Conservation (phyloP, 257 asterid genomes). For the Datura wrightii region DNA sequence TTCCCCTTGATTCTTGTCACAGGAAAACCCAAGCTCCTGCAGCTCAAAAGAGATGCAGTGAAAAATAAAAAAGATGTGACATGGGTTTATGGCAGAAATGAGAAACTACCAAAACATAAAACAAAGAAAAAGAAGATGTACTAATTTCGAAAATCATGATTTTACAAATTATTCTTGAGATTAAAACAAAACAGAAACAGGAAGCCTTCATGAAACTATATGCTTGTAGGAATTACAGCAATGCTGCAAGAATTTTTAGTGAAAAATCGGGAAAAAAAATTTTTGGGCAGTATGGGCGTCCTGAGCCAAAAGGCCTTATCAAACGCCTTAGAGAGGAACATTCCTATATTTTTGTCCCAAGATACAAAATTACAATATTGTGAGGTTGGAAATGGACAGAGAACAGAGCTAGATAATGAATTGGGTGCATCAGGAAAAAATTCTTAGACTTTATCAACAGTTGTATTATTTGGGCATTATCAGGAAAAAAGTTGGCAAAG, state of each 20-base stretch:
- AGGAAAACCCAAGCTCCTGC: conserved; percentile 96
- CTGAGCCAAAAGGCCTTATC: conserved; percentile 10
- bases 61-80: conserved; percentile 18
- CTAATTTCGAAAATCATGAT: neutral
- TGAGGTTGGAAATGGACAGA: conserved; percentile 3
- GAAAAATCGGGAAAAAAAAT: neutral
- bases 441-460: conserved; percentile 19
- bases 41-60: conserved; percentile 37
- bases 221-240: conserved; percentile 11
- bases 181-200: neutral
- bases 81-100: conserved; percentile 23
- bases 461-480: neutral
- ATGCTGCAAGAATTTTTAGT: neutral
- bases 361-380: neutral
- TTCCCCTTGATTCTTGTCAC: conserved; percentile 93
- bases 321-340: neutral
- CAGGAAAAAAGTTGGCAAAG: neutral
- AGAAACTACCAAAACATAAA: conserved; percentile 8
- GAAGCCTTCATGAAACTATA: conserved; percentile 6
- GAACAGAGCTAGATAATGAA: conserved; percentile 6
- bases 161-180: neutral
- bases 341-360: neutral
- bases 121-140: neutral
- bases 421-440: neutral
- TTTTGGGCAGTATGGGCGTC: neutral